Conservation (phyloP, 2,329 filamentous ascomycete species). For the Ciborinia camelliae region DNA sequence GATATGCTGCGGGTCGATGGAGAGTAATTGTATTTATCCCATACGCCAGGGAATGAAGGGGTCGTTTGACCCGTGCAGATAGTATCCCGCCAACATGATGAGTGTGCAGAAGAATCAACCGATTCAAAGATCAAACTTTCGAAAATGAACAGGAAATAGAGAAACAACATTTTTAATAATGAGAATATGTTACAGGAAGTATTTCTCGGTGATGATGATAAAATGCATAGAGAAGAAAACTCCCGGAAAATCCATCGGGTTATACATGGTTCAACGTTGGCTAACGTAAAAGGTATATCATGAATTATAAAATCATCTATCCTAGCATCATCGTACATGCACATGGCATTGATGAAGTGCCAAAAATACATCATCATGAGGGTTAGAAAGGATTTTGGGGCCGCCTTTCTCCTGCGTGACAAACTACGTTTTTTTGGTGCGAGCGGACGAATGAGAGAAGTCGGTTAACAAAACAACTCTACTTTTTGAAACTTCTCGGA, state of each 20-base stretch:
- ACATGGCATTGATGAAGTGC: background rate
- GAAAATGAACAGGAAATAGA: background rate
- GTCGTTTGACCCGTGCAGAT: conserved; percentile 46
- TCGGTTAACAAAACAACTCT: background rate
- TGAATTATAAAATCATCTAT: background rate
- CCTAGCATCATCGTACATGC: too few relatives aligned
- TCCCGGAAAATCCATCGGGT: too few relatives aligned
- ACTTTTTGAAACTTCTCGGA: background rate
- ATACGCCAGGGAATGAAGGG: conserved; percentile 50
- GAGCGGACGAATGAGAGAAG: background rate
- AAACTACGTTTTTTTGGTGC: background rate
- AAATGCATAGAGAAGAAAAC: background rate
- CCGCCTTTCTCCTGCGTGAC: background rate
- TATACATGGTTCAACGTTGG: background rate
- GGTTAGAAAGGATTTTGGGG: too few relatives aligned
- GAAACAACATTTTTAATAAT: background rate
- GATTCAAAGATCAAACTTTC: too few relatives aligned
- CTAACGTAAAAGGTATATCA: background rate
- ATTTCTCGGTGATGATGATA: background rate
- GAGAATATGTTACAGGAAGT: background rate
- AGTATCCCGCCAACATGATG: conserved; percentile 53
- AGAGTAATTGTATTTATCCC: conserved; percentile 56
- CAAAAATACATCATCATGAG: background rate
- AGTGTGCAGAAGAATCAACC: too few relatives aligned
- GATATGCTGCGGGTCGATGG: conserved; percentile 49